Base-by-base conservation (phyloP, 1,139 yeast genomes). In the Pichia sp. region DNA sequence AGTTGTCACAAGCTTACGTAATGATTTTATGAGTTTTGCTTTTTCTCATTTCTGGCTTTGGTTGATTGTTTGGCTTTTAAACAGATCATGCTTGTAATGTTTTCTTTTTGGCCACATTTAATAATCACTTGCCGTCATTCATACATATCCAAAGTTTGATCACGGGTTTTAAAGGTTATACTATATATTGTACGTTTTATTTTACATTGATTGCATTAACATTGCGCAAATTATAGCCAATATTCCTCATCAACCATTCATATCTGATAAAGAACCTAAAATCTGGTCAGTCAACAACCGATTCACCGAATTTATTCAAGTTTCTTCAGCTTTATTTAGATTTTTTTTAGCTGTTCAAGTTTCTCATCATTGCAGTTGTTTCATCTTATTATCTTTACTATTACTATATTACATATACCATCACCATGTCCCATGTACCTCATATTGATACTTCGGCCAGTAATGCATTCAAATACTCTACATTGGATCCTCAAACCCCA, bases 401-500 rank as follows among this genome's bases (percentile, higher is more conserved):
- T 33, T 33, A 7, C 14, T 30, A 30, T 30, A 30, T 30, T 30
- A 30, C 33, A 16, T 33, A 33, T 33, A 33, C 36, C 6, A 5
- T 33, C 8, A 5, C 19, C 28, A 39, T 39, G 42, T 39, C 42
- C 14, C 42, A 29, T 22, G 3, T 13, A 39, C 42, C 42, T 8
- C 27, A 39, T 22, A 39, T 22, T 39, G 19, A 11, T 39, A 39
- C 27, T 11, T 4, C 28, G 3, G 11, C n/a, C 4, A 22, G 29
- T 16, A 11, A 42, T 16, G 42, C 33, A 22, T 53, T 31, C 34
- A 34, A 47, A 19, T 51, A 50, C 28, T 22, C 31, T 9, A 44
- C 49, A 9, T 19, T 53, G 30, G 56, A 53, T 45, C 57, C 57
- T 5, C 38, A 47, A 25, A 43, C 54, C 3, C 47, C 55, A 16